Conservation (phyloP, 768 basidiomycete species). For the Serendipita vermifera region DNA sequence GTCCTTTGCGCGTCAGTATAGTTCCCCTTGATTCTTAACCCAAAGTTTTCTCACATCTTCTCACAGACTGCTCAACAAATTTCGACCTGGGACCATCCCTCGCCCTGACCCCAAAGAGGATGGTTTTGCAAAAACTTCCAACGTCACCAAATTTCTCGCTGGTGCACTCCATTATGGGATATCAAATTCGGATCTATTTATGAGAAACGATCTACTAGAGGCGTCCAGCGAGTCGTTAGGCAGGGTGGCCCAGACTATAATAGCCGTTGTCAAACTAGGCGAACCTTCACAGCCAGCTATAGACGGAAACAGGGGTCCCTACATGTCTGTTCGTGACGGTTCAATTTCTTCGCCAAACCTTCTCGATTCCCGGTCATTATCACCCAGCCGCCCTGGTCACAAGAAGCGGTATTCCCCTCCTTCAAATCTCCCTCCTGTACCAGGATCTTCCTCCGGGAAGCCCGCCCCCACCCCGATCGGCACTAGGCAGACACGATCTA, state of each 20-base stretch:
- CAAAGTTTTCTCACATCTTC: conserved; percentile 15
- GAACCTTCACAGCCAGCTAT: conserved; percentile 36
- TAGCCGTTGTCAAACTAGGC: conserved; percentile 49
- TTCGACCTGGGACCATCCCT: conserved; percentile 45
- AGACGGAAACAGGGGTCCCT: conserved; percentile 23
- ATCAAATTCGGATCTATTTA: conserved; percentile 51
- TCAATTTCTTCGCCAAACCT: conserved; percentile 6
- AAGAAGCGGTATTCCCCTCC: not conserved
- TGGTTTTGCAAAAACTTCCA: conserved; percentile 50
- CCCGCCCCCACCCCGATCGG: conserved; percentile 1
- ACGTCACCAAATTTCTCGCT: conserved; percentile 66
- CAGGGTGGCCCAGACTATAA: conserved; percentile 62
- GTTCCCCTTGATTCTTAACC: conserved; percentile 6
- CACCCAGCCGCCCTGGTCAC: not conserved
- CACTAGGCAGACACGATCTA: not conserved
- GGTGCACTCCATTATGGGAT: conserved; percentile 51
- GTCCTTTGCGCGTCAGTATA: conserved; percentile 77
- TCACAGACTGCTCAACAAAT: conserved; percentile 64
- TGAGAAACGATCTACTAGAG: conserved; percentile 53
- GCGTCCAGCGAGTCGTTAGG: conserved; percentile 41
- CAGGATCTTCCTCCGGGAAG: conserved; percentile 5
- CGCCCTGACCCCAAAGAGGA: conserved; percentile 56
- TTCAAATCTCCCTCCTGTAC: conserved; percentile 11
- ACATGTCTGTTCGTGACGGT: conserved; percentile 6
- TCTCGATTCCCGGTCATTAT: not conserved